Evolutionary conservation across 257 asterid genomes (phyloP), one percentile per base, ranked within the genome.

Genomic region (Rubia yunnanensis): DNA sequence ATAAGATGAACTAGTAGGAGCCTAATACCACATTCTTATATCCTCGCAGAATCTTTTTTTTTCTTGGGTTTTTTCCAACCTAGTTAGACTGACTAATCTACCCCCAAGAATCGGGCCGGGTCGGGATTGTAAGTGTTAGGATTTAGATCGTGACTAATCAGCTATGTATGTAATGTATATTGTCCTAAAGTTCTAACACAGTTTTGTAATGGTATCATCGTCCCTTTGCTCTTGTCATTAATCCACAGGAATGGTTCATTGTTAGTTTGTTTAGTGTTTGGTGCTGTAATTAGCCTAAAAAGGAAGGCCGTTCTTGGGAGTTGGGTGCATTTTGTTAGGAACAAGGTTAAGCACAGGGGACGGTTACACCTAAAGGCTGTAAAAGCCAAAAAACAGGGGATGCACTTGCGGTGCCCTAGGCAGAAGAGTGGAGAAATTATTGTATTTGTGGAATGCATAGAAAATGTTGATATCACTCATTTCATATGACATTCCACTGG

Each of bases 391-490:
- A 68, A 75, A 64, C 50, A 46, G 66, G 65, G 70, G 69, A 59
- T 3, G 68, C 60, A 55, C 26, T 55, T 76, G 50, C 50, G 72
- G 69, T 71, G 73, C 76, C 82, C 84, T 60, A 80, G 63, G 69
- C 63, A n/a, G n/a, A n/a, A n/a, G n/a, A n/a, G n/a, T n/a, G n/a
- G n/a, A n/a, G n/a, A n/a, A n/a, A n/a, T n/a, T n/a, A n/a, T n/a
- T n/a, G n/a, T n/a, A n/a, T n/a, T n/a, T n/a, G n/a, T n/a, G n/a
- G n/a, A n/a, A n/a, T n/a, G n/a, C n/a, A n/a, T n/a, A n/a, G n/a
- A n/a, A n/a, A n/a, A n/a, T n/a, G n/a, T n/a, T n/a, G n/a, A n/a
- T n/a, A n/a, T n/a, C n/a, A n/a, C n/a, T n/a, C n/a, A n/a, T n/a
- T n/a, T n/a, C n/a, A n/a, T n/a, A n/a, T n/a, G n/a, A n/a, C n/a